Percentiles rank a stretch among this genome's conserved stretches.
Conservation (phyloP, 2,329 filamentous ascomycete species). For the Pseudopithomyces chartarum region DNA sequence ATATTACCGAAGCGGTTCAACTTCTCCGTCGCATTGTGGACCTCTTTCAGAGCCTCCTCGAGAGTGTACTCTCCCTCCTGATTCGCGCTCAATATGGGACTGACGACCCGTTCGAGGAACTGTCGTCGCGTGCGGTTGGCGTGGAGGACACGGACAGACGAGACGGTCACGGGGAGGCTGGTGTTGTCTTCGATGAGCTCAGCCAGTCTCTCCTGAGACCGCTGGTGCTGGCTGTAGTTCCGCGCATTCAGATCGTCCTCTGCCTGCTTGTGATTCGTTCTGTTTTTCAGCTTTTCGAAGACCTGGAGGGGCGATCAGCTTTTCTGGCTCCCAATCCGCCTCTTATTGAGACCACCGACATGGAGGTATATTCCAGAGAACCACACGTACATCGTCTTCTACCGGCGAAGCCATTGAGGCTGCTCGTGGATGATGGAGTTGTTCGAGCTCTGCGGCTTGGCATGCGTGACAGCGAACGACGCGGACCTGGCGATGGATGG, state of each 20-base stretch:
- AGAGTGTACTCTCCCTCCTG: conserved; percentile 74
- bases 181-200: conserved; percentile 80
- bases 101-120: conserved; percentile 82
- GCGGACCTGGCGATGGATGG: not conserved
- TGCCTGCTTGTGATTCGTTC: conserved; percentile 63
- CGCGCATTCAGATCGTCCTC: conserved; percentile 65
- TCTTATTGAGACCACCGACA: not conserved
- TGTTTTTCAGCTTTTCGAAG: conserved; percentile 64
- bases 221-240: conserved; percentile 62
- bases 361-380: not conserved
- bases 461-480: conserved; percentile 20
- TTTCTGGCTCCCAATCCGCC: not conserved
- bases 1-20: conserved; percentile 77
- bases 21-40: conserved; percentile 73
- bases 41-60: conserved; percentile 71
- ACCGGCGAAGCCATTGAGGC: conserved; percentile 49
- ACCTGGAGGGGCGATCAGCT: conserved; percentile 50
- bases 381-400: conserved; percentile 52
- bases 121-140: conserved; percentile 79
- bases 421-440: conserved; percentile 23
- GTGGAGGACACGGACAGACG: conserved; percentile 81
- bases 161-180: conserved; percentile 84
- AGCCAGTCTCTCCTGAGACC: conserved; percentile 65
- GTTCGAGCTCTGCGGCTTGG: conserved; percentile 30
- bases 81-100: conserved; percentile 74